A percentile compares a stretch with the other conserved stretches of the same genome.
phyloP scores from a whole-genome alignment of 768 basidiomycete genomes.

The Sporobolomyces roseus region DNA sequence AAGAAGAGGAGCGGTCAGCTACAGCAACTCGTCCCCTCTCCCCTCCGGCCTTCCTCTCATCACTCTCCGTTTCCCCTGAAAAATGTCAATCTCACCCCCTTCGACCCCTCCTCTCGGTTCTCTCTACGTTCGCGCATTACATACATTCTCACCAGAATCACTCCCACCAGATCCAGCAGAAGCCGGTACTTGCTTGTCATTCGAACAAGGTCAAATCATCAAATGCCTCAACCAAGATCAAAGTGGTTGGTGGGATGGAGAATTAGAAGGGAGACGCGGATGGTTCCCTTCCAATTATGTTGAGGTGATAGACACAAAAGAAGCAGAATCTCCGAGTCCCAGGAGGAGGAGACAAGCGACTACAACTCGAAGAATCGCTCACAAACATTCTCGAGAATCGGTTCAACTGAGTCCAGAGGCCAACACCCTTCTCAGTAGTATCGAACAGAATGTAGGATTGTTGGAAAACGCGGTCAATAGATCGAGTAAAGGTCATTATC shows the following conservation, averaged over 20 bases:
- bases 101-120: background rate
- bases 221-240: slow-evolving; percentile 80
- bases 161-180: background rate
- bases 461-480: slow-evolving; percentile 77
- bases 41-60: no score
- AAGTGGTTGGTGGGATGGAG: slow-evolving; percentile 99
- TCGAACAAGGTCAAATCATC: slow-evolving; percentile 85
- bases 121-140: slow-evolving; percentile 31
- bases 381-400: background rate
- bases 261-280: slow-evolving; percentile 68
- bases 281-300: slow-evolving; percentile 98
- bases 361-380: background rate
- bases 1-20: no score
- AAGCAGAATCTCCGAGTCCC: slow-evolving; percentile 17
- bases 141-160: slow-evolving; percentile 24
- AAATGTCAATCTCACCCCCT: background rate
- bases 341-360: background rate
- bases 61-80: no score
- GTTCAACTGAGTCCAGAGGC: slow-evolving; percentile 23
- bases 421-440: slow-evolving; percentile 63
- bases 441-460: slow-evolving; percentile 77
- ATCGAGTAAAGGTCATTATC: slow-evolving; percentile 76
- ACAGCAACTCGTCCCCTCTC: no score
- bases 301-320: slow-evolving; percentile 34
- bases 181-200: slow-evolving; percentile 63